Conservation (phyloP, 306 rosid species). For the Fagus sylvatica region DNA sequence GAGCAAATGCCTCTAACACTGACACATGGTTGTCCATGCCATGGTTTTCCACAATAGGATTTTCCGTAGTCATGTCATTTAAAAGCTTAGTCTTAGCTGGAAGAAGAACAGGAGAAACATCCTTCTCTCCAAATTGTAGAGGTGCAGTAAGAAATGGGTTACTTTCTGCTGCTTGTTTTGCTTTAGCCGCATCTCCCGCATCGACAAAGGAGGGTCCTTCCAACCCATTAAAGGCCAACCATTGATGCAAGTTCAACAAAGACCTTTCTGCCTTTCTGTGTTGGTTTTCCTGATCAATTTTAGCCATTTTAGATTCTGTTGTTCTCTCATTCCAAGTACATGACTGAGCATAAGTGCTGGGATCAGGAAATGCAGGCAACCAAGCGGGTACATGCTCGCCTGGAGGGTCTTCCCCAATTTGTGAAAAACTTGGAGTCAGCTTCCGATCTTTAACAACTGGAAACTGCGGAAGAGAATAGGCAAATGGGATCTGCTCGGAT, state of each 20-base stretch:
- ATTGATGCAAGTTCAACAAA: slow-evolving; percentile 52
- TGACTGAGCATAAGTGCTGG: slow-evolving; percentile 38
- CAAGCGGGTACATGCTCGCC: slow-evolving; percentile 77
- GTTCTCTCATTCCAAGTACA: slow-evolving; percentile 37
- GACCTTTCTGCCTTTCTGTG: slow-evolving; percentile 43
- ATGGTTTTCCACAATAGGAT: slow-evolving; percentile 39
- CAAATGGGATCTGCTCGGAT: slow-evolving; percentile 49
- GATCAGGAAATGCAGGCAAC: slow-evolving; percentile 85
- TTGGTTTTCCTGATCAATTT: slow-evolving; percentile 51
- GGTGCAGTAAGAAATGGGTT: slow-evolving; percentile 81
- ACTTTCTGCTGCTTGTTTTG: slow-evolving; percentile 46
- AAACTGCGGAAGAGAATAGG: slow-evolving; percentile 57
- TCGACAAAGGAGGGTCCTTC: slow-evolving; percentile 46
- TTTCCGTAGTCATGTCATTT: slow-evolving; percentile 28
- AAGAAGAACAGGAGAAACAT: slow-evolving; percentile 55
- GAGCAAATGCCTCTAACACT: slow-evolving; percentile 70
- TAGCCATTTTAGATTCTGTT: slow-evolving; percentile 32
- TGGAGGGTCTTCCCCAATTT: slow-evolving; percentile 59
- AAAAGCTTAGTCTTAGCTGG: slow-evolving; percentile 64
- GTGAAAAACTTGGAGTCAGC: slow-evolving; percentile 53
- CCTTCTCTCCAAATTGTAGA: slow-evolving; percentile 68
- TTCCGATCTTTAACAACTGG: slow-evolving; percentile 63
- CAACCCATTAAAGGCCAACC: slow-evolving; percentile 42
- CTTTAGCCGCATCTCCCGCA: slow-evolving; percentile 45
- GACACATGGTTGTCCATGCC: slow-evolving; percentile 47